Evolutionary conservation across 2,329 filamentous ascomycete species (phyloP).

Genomic region (Apiospora marii): DNA sequence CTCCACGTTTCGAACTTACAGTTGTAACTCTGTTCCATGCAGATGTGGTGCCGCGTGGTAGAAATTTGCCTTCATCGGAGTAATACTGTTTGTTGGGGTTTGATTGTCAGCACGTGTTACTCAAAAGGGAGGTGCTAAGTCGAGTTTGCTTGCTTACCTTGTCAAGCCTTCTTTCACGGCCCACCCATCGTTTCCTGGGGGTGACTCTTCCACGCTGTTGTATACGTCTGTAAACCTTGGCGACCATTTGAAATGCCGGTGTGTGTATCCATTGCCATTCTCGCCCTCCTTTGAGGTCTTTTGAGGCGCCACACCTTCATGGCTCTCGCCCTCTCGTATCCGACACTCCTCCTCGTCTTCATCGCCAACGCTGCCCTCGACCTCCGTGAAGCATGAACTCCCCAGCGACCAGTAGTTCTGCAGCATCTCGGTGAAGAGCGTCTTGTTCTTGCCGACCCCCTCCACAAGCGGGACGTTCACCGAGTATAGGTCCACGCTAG

Average conservation of each 20-base stretch:
- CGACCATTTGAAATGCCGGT: constrained; percentile 95
- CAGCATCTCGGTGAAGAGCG: constrained; percentile 85
- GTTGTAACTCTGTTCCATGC: constrained; percentile 75
- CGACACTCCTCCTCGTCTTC: constrained; percentile 75
- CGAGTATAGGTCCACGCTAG: constrained; percentile 81
- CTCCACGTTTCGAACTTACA: constrained; percentile 66
- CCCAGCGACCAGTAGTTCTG: constrained; percentile 91
- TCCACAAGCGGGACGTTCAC: constrained; percentile 90
- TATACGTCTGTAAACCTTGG: constrained; percentile 88
- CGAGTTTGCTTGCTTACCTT: constrained; percentile 62
- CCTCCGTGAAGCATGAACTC: constrained; percentile 80
- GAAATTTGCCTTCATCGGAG: constrained; percentile 91
- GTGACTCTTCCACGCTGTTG: constrained; percentile 80
- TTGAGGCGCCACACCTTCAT: constrained; percentile 33
- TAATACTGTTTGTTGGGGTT: constrained; percentile 67
- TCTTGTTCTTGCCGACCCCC: constrained; percentile 73
- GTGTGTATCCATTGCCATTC: constrained; percentile 61
- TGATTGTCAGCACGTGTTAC: neutral
- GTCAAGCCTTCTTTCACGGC: constrained; percentile 87
- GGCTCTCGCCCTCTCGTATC: constrained; percentile 69
- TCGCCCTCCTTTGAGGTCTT: constrained; percentile 33
- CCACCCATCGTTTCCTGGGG: constrained; percentile 91
- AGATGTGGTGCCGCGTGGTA: constrained; percentile 74
- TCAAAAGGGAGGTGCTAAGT: neutral
- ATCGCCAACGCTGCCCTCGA: constrained; percentile 70